Evolutionary conservation across 208 protist genomes (phyloP), one percentile per base, ranked within the genome.

Genomic region (Acanthamoeba sp.): DNA sequence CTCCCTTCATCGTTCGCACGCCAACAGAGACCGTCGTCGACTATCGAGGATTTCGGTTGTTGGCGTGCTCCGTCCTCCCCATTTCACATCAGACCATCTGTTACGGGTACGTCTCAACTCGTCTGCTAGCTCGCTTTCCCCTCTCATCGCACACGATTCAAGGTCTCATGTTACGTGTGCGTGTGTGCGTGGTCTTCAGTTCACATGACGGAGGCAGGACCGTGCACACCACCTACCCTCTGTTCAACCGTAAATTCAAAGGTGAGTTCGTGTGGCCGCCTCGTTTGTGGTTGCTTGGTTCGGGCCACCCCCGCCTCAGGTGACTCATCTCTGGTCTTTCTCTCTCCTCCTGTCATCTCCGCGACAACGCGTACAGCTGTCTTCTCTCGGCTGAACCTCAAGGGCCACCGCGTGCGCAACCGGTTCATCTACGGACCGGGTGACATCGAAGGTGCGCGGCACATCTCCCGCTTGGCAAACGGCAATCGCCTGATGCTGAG

Each of bases 21-120:
- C n/a, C n/a, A 57, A 57, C 59, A 69, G 59, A 69, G 18, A 82
- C 69, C 18, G 4, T 95, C 1, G 91, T 95, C 38, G 93, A 95
- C 73, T 95, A 91, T 18, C 64, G 36, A 3, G 93, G 93, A 34
- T 95, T 88, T 34, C 64, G 93, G 0, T 36, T 95, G 34, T 22
- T 64, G 27, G 93, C 93, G 20, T 36, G 6, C 20, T 95, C 93
- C 9, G 55, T 87, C 0, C 18, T 95, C 7, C 93, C 93, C 50
- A 50, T 95, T 24, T 64, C 45, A 0, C 80, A 64, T 24, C 10
- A 89, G 50, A 89, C 80, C n/a, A 52, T 89, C 6, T 52, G 40
- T 10, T 89, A 89, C 32, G 80, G 80, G n/a, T n/a, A n/a, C n/a
- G n/a, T n/a, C n/a, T 16, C 24, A 24, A 16, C 57, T 64, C 24